These are phyloP conservation scores for Scheffersomyces titani DNA, from an alignment of 1,139 yeast genomes.

Conservation along the genomic window DNA sequence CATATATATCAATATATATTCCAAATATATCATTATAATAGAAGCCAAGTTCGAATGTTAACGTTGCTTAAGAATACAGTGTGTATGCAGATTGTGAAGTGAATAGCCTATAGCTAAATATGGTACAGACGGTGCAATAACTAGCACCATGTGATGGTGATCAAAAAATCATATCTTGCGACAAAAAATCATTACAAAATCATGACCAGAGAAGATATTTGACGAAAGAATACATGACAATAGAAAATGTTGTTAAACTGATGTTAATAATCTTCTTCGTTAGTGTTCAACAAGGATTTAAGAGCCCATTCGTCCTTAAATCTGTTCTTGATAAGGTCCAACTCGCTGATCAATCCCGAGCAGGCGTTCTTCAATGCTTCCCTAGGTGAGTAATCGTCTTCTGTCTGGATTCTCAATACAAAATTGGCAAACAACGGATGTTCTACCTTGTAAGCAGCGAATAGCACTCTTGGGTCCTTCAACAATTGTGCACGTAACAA, in stretches of 20 bases:
- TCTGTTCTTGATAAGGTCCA: slow-evolving; percentile 70
- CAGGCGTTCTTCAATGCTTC: slow-evolving; percentile 92
- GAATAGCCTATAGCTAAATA: background rate
- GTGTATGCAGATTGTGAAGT: background rate
- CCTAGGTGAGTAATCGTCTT: slow-evolving; percentile 89
- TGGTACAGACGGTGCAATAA: background rate
- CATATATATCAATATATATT: background rate
- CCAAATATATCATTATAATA: background rate
- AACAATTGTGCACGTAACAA: slow-evolving; percentile 82
- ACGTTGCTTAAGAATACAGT: background rate
- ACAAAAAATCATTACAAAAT: background rate
- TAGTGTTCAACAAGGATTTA: slow-evolving; percentile 65
- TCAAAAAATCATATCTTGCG: background rate
- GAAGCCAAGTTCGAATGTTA: background rate
- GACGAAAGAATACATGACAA: background rate
- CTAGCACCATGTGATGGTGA: background rate
- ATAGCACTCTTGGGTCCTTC: slow-evolving; percentile 82
- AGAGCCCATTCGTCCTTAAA: slow-evolving; percentile 93
- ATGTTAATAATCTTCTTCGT: slow-evolving; percentile 43
- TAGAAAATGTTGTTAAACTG: background rate
- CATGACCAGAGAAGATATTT: background rate
- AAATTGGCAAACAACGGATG: slow-evolving; percentile 97
- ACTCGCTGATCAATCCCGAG: slow-evolving; percentile 74
- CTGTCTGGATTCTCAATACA: slow-evolving; percentile 91
- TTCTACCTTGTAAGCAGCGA: slow-evolving; percentile 96